Evolutionary conservation across 148 eudicot genomes (phyloP).

Genomic region (Vaccinium vitisidaea): DNA sequence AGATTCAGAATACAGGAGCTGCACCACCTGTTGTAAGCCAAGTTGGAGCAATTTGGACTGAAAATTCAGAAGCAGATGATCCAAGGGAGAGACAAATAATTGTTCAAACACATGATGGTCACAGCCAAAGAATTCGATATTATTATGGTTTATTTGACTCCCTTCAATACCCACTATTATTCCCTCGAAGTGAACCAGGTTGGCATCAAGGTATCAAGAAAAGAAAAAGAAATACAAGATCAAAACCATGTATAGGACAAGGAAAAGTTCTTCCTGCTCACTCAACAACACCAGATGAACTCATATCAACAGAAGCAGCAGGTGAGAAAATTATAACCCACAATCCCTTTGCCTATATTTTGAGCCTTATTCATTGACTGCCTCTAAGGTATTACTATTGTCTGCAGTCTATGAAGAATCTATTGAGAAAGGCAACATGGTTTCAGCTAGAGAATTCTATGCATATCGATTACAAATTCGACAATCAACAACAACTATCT

Average conservation of each 20-base stretch:
- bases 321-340: not conserved
- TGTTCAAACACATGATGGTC: not conserved
- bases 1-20: not conserved
- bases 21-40: not conserved
- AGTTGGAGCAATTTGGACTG: not conserved
- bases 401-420: not conserved
- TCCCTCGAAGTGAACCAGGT: not conserved
- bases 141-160: not conserved
- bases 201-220: not conserved
- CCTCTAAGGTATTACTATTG: no score
- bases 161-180: not conserved
- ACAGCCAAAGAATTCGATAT: not conserved
- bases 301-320: not conserved
- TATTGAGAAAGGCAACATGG: not conserved
- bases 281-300: not conserved
- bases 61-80: not conserved
- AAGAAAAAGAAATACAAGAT: rapidly evolving
- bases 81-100: not conserved
- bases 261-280: no score
- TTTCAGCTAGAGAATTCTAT: not conserved
- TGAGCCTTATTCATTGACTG: no score
- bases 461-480: not conserved
- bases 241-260: no score
- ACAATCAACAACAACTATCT: rapidly evolving
- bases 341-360: not conserved